Evolutionary conservation across 1,284 basidiomycete genomes (phyloP).

Genomic region (Psilocybe mexicana): DNA sequence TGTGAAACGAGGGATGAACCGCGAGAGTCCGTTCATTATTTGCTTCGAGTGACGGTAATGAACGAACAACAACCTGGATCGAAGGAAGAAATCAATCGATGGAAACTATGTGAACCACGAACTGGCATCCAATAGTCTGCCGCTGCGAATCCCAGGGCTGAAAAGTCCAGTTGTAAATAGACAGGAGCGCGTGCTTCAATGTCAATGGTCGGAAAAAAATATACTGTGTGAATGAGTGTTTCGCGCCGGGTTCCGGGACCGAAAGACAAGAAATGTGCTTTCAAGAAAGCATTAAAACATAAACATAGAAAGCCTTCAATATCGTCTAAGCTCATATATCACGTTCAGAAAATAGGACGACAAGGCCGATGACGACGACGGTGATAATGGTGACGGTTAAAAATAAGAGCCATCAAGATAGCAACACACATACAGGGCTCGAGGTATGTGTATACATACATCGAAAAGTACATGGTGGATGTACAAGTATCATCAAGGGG

Average conservation of each 20-base stretch:
- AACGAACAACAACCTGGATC: not conserved
- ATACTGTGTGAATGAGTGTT: too few relatives aligned
- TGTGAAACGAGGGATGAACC: conserved; percentile 12
- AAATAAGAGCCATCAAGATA: not conserved
- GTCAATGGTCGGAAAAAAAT: not conserved
- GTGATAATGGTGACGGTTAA: not conserved
- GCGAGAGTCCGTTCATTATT: conserved; percentile 14
- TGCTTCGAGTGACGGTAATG: not conserved
- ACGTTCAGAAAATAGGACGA: not conserved
- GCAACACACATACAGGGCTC: not conserved
- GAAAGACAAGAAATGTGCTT: not conserved
- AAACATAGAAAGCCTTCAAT: not conserved
- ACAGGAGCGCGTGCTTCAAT: not conserved
- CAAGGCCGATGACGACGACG: not conserved
- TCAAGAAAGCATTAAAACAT: not conserved
- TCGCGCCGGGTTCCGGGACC: not conserved
- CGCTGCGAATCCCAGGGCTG: not conserved
- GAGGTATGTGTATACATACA: not conserved
- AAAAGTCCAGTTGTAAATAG: not conserved
- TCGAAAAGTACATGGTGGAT: not conserved
- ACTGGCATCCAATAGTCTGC: too few relatives aligned
- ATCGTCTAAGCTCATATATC: not conserved
- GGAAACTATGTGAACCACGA: too few relatives aligned
- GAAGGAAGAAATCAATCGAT: not conserved
- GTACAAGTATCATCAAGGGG: conserved; percentile 1